phyloP scores from a whole-genome alignment of 208 protist species.

The Tetramitus jugosus region DNA sequence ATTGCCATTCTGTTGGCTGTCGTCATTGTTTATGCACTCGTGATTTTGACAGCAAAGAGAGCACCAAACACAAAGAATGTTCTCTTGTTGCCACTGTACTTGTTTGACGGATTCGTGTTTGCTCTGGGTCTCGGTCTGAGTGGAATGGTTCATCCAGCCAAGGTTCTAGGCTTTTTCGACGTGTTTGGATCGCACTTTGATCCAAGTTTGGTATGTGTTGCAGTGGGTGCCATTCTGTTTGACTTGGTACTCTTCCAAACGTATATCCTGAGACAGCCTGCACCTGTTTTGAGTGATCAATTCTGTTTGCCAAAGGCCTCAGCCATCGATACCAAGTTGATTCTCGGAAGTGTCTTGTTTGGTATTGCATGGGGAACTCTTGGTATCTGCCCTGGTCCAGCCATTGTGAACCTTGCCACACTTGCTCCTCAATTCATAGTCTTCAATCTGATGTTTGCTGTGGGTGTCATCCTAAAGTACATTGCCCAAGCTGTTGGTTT shows the following conservation, averaged over 20 bases:
- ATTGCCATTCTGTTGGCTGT: no score
- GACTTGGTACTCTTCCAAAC: neutral
- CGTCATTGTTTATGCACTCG: no score
- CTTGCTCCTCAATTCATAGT: no score
- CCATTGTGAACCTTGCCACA: neutral
- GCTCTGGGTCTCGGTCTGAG: neutral
- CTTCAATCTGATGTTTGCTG: no score
- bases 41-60: neutral
- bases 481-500: no score
- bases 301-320: conserved; percentile 2
- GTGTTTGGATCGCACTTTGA: neutral
- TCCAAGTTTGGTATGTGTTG: neutral
- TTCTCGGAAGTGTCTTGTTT: conserved; percentile 18
- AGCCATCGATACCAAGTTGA: neutral
- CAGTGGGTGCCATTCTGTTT: neutral
- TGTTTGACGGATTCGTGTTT: neutral
- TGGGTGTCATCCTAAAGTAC: no score
- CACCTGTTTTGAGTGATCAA: neutral
- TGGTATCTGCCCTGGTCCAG: conserved; percentile 27
- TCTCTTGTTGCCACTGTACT: neutral
- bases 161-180: conserved; percentile 8
- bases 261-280: neutral
- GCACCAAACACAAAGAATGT: neutral
- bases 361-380: conserved; percentile 22
- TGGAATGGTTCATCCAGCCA: neutral